A percentile compares a stretch with the other conserved stretches of the same genome.
Evolutionary conservation across 352 stramenopile species (phyloP).

Genomic region (Phytopythium oedochilum): DNA sequence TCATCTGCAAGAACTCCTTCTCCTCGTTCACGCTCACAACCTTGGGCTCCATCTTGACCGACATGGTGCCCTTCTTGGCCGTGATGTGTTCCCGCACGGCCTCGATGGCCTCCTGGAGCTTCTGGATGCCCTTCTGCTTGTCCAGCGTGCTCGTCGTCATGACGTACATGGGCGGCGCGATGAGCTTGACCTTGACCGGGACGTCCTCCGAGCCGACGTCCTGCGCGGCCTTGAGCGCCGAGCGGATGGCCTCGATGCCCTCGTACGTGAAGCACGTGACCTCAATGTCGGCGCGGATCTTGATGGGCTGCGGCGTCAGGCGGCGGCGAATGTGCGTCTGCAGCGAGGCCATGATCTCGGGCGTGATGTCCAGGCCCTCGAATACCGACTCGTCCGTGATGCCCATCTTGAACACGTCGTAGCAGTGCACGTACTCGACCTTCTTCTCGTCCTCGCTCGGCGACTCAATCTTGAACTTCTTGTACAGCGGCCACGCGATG

Average conservation of each 20-base stretch:
- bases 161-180: constrained; percentile 99
- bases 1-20: constrained; percentile 98
- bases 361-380: constrained; percentile 88
- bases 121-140: constrained; percentile 96
- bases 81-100: constrained; percentile 92
- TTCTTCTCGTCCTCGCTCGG: constrained; percentile 76
- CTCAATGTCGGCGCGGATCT: constrained; percentile 99
- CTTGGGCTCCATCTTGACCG: constrained; percentile 99
- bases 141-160: constrained; percentile 98
- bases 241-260: constrained; percentile 98
- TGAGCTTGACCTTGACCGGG: constrained; percentile 98
- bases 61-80: constrained; percentile 92
- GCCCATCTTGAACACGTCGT: constrained; percentile 98
- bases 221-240: constrained; percentile 92
- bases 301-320: constrained; percentile 98
- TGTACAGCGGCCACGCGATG: constrained; percentile 98
- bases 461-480: constrained; percentile 92
- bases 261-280: constrained; percentile 99
- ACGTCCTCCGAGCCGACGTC: constrained; percentile 85
- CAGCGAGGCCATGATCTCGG: constrained; percentile 86
- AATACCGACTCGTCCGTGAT: constrained; percentile 91
- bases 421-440: constrained; percentile 95
- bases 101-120: constrained; percentile 96
- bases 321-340: constrained; percentile 96
- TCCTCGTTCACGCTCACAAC: constrained; percentile 98